phyloP scores from a whole-genome alignment of 2,329 filamentous ascomycete genomes.

The Colletotrichum camelliae region DNA sequence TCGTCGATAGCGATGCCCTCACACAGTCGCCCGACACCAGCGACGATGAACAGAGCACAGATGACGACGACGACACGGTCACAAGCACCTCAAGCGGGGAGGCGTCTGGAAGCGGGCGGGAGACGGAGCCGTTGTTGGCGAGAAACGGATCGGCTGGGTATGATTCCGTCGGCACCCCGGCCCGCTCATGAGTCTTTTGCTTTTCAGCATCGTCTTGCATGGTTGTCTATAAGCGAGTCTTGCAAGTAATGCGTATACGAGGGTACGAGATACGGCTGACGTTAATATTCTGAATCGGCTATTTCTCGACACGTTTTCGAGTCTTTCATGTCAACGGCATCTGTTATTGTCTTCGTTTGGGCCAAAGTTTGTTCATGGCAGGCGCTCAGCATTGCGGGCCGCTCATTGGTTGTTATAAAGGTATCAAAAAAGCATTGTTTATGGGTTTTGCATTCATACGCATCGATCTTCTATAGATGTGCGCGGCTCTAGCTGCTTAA shows the following conservation, averaged over 20 bases:
- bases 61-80: slow-evolving; percentile 28
- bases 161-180: neutral
- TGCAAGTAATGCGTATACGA: neutral
- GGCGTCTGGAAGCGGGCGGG: neutral
- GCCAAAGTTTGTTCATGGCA: neutral
- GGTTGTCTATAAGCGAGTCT: neutral
- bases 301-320: neutral
- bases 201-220: neutral
- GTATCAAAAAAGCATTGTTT: neutral
- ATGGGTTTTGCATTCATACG: neutral
- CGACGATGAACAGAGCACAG: slow-evolving; percentile 36
- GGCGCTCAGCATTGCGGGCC: neutral
- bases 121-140: slow-evolving; percentile 8
- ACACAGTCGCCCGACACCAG: slow-evolving; percentile 33
- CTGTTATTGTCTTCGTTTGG: neutral
- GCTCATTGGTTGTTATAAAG: neutral
- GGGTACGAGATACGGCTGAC: neutral
- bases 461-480: neutral
- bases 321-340: neutral
- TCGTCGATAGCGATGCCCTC: slow-evolving; percentile 77
- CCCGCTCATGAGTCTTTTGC: neutral
- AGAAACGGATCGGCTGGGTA: neutral
- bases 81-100: neutral
- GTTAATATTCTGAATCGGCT: neutral
- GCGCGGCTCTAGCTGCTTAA: neutral